Percentiles rank a stretch among this genome's conserved stretches.
Conservation (phyloP, 139 green algal species). For the Coelastrella sp. region DNA sequence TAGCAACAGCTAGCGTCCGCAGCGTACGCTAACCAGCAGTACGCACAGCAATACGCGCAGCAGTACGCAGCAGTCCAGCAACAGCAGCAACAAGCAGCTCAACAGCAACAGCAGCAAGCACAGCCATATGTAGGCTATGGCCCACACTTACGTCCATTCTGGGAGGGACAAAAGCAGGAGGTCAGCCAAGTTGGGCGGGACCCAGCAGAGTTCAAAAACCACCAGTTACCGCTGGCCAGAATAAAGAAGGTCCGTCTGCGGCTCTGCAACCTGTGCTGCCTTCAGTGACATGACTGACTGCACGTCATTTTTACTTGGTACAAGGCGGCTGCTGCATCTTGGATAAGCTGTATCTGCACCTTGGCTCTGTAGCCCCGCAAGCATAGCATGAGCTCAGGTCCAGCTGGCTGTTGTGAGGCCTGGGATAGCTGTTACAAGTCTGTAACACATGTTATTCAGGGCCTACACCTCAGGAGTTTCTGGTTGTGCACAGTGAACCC, state of each 20-base stretch:
- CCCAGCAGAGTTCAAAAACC: conserved; percentile 94
- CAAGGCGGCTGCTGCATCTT: too few species aligned
- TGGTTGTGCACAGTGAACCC: too few species aligned
- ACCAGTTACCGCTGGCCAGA: conserved; percentile 96
- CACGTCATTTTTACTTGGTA: too few species aligned
- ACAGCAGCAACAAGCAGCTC: conserved; percentile 23
- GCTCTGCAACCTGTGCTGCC: background rate
- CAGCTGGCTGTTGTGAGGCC: too few species aligned
- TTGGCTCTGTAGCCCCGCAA: background rate
- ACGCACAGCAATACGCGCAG: conserved; percentile 29
- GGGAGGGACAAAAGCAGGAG: conserved; percentile 86
- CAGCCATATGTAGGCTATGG: conserved; percentile 21
- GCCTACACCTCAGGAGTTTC: too few species aligned
- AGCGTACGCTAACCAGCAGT: conserved; percentile 12
- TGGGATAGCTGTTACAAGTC: too few species aligned
- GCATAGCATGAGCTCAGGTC: background rate
- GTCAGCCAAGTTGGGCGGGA: conserved; percentile 80
- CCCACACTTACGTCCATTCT: conserved; percentile 88
- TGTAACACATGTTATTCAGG: too few species aligned
- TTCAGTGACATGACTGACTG: too few species aligned
- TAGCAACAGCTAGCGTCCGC: background rate
- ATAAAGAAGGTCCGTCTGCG: conserved; percentile 95
- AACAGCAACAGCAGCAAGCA: background rate
- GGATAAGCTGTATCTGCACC: too few species aligned
- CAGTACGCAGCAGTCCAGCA: conserved; percentile 32